phyloP scores from a whole-genome alignment of 345 rosid species.

The Barbarea vulgaris region DNA sequence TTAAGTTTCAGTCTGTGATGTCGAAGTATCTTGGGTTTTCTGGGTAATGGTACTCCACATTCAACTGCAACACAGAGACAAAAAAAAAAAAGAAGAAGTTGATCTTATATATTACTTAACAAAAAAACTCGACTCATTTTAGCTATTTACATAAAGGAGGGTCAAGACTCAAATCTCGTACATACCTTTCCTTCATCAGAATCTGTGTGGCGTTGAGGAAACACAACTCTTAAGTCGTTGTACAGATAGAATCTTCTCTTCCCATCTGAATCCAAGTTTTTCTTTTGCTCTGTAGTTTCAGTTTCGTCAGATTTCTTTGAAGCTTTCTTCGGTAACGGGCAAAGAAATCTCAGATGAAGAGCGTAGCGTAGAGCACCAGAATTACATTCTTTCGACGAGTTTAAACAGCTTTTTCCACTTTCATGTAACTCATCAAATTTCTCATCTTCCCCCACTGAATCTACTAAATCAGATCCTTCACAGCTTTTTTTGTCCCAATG shows the following conservation, averaged over 20 bases:
- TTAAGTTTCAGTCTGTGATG: constrained; percentile 51
- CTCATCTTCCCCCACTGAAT: constrained; percentile 33
- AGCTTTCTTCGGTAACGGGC: constrained; percentile 64
- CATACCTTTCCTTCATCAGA: constrained; percentile 96
- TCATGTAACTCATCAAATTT: constrained; percentile 37
- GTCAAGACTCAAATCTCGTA: background rate
- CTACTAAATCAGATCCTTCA: constrained; percentile 42
- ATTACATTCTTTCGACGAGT: constrained; percentile 51
- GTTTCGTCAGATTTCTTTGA: constrained; percentile 54
- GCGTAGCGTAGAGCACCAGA: constrained; percentile 87
- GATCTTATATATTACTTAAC: background rate
- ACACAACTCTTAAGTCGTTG: constrained; percentile 84
- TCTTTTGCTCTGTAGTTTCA: constrained; percentile 44
- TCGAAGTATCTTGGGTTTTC: constrained; percentile 85
- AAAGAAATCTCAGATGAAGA: constrained; percentile 83
- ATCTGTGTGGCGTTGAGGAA: constrained; percentile 95
- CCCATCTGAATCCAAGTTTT: constrained; percentile 43
- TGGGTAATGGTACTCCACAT: constrained; percentile 85
- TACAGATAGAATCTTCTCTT: constrained; percentile 80
- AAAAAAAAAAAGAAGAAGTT: background rate
- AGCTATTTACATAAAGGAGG: background rate
- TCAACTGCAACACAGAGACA: constrained; percentile 54
- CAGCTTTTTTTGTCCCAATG: constrained; percentile 32
- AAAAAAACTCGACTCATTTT: no score
- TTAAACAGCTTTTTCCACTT: constrained; percentile 45